Evolutionary conservation across 345 rosid genomes (phyloP), one percentile per base, ranked within the genome.

Genomic region (Heritiera littoralis): DNA sequence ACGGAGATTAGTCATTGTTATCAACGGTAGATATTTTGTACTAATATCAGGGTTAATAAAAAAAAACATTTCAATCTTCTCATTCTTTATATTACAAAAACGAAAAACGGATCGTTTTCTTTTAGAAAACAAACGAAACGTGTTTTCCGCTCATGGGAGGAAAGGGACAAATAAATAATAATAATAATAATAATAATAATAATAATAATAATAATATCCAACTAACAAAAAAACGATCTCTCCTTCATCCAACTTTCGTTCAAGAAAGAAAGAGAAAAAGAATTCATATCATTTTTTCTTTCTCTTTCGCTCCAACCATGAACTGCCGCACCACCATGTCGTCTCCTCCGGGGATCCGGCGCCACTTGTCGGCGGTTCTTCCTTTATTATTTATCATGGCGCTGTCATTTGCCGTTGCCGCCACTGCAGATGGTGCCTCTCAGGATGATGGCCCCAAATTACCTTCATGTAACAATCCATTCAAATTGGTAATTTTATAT

Each of bases 381-480:
- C 77, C 49, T 13, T 54, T 72, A 5, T 35, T n/a, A 45, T 38
- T 72, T 72, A 18, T 72, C 49, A 9, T 54, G 48, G 49, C 76
- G 35, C 3, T 72, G 9, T 55, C 64, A 18, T 72, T 55, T 40
- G 15, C 32, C 7, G 46, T 52, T 9, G 48, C 61, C 17, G 64
- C 64, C 49, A 18, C 43, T 9, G 63, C 76, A 48, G 64, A 73
- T 49, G 65, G 65, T 55, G 77, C n/a, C 15, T 73, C 77, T 28
- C 51, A 73, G 48, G 65, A 73, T 8, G 46, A 20, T 72, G 76
- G 28, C 48, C 8, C 76, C 64, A 18, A 55, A 1, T 35, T 23
- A 17, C 32, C 76, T 54, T 10, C 28, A 32, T 72, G 76, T 72
- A 72, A 72, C 64, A 72, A 72, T 55, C 35, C 76, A 10, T 38